Conservation (phyloP, 106 monocot species). For the Acorus gramineus region DNA sequence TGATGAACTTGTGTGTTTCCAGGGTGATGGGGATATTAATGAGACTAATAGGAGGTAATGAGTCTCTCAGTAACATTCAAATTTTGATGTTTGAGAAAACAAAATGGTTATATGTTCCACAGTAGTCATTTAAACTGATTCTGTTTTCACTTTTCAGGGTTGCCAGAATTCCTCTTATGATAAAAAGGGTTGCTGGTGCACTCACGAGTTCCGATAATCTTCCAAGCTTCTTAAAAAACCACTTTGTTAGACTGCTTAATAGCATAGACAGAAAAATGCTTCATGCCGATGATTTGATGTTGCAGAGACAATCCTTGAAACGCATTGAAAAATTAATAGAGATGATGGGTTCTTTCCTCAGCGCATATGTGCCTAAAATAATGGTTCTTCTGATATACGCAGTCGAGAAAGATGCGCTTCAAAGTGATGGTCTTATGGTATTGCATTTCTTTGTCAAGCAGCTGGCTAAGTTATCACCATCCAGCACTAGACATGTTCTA, state of each 20-base stretch:
- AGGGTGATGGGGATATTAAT: slow-evolving; percentile 39
- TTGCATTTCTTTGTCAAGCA: slow-evolving; percentile 81
- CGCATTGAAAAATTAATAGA: slow-evolving; percentile 79
- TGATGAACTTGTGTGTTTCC: slow-evolving; percentile 88
- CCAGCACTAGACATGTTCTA: slow-evolving; percentile 78
- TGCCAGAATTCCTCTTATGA: slow-evolving; percentile 53
- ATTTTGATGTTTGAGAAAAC: background rate
- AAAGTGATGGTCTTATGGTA: slow-evolving; percentile 57
- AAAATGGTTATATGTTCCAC: background rate
- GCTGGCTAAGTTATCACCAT: slow-evolving; percentile 65
- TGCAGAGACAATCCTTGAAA: slow-evolving; percentile 73
- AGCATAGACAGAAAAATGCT: slow-evolving; percentile 97
- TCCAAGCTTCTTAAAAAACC: slow-evolving; percentile 75
- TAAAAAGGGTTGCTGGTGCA: slow-evolving; percentile 68
- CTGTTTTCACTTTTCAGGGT: slow-evolving; percentile 34
- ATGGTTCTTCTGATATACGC: slow-evolving; percentile 90
- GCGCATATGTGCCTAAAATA: slow-evolving; percentile 86
- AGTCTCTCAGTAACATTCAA: too few species aligned
- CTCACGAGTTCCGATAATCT: slow-evolving; percentile 75
- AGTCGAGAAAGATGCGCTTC: slow-evolving; percentile 81
- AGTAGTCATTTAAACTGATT: background rate
- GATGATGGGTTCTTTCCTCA: slow-evolving; percentile 91
- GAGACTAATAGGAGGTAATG: slow-evolving; percentile 57
- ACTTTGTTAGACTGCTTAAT: slow-evolving; percentile 96
- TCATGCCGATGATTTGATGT: slow-evolving; percentile 48